Percentiles rank a stretch among this genome's conserved stretches.
phyloP scores from a whole-genome alignment of 2,329 filamentous ascomycete genomes.

The Zalaria obscura region DNA sequence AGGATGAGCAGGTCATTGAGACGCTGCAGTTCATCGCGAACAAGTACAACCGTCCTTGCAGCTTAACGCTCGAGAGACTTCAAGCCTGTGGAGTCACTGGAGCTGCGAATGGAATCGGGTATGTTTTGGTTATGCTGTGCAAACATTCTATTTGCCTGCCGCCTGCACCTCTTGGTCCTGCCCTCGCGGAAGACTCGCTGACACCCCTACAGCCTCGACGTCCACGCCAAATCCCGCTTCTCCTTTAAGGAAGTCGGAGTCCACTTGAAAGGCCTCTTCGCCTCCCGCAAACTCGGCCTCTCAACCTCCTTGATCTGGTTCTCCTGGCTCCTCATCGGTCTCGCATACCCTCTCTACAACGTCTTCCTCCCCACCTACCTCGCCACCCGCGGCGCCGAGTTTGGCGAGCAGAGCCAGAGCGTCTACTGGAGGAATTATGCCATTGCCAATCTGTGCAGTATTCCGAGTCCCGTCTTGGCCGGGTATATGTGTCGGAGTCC shows the following conservation, averaged over 20 bases:
- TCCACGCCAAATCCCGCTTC: constrained; percentile 18
- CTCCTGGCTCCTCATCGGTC: constrained; percentile 55
- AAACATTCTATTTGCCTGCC: too few relatives aligned
- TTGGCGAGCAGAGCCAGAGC: constrained; percentile 38
- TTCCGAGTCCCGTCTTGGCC: constrained; percentile 56
- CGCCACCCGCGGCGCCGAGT: constrained; percentile 40
- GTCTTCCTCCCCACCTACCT: constrained; percentile 59
- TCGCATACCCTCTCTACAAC: constrained; percentile 63
- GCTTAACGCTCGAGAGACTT: constrained; percentile 35
- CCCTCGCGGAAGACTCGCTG: constrained; percentile 8
- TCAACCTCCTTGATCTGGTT: constrained; percentile 54
- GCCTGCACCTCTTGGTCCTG: too few relatives aligned
- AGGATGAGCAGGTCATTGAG: constrained; percentile 36
- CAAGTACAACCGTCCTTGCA: constrained; percentile 39
- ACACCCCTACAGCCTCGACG: constrained; percentile 6
- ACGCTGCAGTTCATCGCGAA: constrained; percentile 35
- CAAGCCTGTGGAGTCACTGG: constrained; percentile 28
- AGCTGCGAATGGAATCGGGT: neutral
- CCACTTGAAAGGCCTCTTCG: constrained; percentile 53
- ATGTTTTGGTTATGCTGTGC: too few relatives aligned
- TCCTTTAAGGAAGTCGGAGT: constrained; percentile 25
- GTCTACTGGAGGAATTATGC: constrained; percentile 60
- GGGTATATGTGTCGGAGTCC: constrained; percentile 48
- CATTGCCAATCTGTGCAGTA: constrained; percentile 50
- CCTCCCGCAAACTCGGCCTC: constrained; percentile 42